Base-by-base conservation (phyloP, 116 monocot species). In the Papilionanthe hybrid region DNA sequence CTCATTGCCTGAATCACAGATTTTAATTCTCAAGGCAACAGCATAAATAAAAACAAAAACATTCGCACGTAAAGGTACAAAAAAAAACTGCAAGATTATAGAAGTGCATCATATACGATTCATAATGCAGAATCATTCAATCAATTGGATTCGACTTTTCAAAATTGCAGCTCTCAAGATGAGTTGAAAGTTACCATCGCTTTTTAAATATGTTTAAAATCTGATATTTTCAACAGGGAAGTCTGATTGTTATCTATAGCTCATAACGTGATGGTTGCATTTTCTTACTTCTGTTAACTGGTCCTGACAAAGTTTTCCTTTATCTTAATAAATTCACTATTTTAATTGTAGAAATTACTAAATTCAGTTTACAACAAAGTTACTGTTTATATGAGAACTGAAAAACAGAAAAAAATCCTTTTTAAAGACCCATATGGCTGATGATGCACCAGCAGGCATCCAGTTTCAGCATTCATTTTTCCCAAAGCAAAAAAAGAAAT, bases 1-100 rank as follows among this genome's bases (percentile, higher is more conserved):
- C 69, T 99, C 95, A 85, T 95, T 95, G 63, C 98, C 98, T 95
- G 78, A 80, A 84, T 7, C 42, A 29, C 29, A 73, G 13, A 71
- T 2, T 3, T 73, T 73, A 6, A 8, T 20, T 20, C 15, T 44
- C n/a, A 73, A 73, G n/a, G 73, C 20, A 71, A 71, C 1, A 37
- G 69, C 10, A 71, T 25, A 30, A 29, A 29, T 19, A 68, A 71
- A 13, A 37, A 37, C 63, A 53, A 65, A 1, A 18, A 17, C 69
- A 69, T 37, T 15, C 32, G 22, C 69, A 69, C 5, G 69, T 5
- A 69, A 10, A 69, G 37, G 15, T 69, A 69, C 15, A 30, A 69
- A 32, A 69, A n/a, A 30, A 9, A 18, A 65, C 0, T 65, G 9
- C 32, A 69, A 37, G 9, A 69, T 18, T 32, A 30, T 37, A 32